Percentiles rank a stretch among this genome's conserved stretches.
Evolutionary conservation across 768 basidiomycete genomes (phyloP).

Genomic region (Boletus subparvulus): DNA sequence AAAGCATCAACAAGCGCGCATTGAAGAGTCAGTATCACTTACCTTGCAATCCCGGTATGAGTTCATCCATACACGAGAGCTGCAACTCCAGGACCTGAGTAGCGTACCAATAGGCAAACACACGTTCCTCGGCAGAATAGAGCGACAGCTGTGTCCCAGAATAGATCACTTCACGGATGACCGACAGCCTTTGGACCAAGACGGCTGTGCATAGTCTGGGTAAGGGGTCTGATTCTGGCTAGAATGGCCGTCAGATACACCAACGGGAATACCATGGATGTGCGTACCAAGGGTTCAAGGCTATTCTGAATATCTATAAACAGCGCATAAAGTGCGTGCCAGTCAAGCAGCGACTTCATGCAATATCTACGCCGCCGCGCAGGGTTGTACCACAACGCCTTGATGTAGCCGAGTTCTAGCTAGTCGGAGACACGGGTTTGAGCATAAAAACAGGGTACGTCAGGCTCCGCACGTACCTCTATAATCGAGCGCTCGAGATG

Average conservation of each 20-base stretch:
- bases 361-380: conserved; percentile 64
- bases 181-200: conserved; percentile 57
- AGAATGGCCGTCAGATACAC: conserved; percentile 5
- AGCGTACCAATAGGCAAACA: conserved; percentile 78
- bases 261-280: not conserved
- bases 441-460: not conserved
- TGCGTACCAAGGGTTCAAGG: conserved; percentile 21
- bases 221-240: conserved; percentile 32
- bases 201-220: conserved; percentile 32
- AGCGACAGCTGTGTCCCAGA: conserved; percentile 79
- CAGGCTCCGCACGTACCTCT: conserved; percentile 28
- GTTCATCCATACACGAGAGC: conserved; percentile 49
- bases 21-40: conserved; percentile 26
- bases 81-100: conserved; percentile 57
- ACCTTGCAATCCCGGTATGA: conserved; percentile 41
- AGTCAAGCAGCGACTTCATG: conserved; percentile 60
- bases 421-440: conserved; percentile 25
- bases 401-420: conserved; percentile 59
- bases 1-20: not conserved
- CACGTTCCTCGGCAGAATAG: conserved; percentile 63
- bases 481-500: conserved; percentile 41
- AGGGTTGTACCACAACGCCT: conserved; percentile 67
- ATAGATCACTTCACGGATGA: conserved; percentile 65
- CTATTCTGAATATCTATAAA: conserved; percentile 28
- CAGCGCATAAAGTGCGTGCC: conserved; percentile 63